These are phyloP conservation scores for Boletus hoseneyae DNA, from an alignment of 1,284 basidiomycete genomes.

Conservation along the genomic window DNA sequence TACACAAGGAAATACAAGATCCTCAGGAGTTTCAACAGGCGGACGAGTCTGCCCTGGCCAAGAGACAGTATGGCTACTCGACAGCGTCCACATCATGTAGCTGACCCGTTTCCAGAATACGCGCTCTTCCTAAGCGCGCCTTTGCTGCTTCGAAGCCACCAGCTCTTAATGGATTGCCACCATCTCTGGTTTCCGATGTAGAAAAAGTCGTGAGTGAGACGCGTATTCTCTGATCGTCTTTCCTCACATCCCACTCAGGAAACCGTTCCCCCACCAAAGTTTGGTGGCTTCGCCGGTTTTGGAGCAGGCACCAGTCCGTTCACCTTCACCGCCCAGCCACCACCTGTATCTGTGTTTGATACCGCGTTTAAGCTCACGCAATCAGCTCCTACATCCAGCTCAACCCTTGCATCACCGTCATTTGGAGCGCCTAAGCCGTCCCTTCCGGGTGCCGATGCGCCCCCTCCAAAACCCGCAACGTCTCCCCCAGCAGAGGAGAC, in stretches of 20 bases:
- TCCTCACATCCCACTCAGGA: constrained; percentile 20
- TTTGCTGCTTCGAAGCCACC: constrained; percentile 21
- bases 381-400: constrained; percentile 4
- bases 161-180: constrained; percentile 26
- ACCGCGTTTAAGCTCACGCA: constrained; percentile 4
- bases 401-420: constrained; percentile 10
- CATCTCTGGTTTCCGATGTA: constrained; percentile 9
- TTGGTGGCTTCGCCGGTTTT: constrained; percentile 49
- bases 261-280: constrained; percentile 35
- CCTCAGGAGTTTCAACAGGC: constrained; percentile 53
- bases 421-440: constrained; percentile 4
- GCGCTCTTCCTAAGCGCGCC: constrained; percentile 52
- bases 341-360: constrained; percentile 25
- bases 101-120: constrained; percentile 44
- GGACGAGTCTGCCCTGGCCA: constrained; percentile 48
- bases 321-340: constrained; percentile 29
- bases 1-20: constrained; percentile 39
- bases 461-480: constrained; percentile 10
- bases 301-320: constrained; percentile 36
- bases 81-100: background rate
- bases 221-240: constrained; percentile 9
- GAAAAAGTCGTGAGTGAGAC: constrained; percentile 27
- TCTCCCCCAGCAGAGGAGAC: constrained; percentile 27
- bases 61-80: constrained; percentile 45
- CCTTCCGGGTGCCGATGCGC: constrained; percentile 5